phyloP scores from a whole-genome alignment of 1,284 basidiomycete species.

The Athelia sp. region DNA sequence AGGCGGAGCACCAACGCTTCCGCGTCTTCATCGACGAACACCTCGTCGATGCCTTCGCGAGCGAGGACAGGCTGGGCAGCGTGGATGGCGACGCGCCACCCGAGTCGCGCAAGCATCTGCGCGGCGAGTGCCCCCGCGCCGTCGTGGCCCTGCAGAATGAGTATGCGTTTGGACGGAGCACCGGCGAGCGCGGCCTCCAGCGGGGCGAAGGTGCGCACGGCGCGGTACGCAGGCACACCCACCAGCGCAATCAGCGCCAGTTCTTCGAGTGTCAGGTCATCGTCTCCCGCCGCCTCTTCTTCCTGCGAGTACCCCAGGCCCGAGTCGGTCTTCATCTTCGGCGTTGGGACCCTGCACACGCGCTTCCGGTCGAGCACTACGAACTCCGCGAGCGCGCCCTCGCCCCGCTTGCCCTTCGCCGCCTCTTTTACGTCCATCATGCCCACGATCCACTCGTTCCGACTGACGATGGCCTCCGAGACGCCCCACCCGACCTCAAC shows the following conservation, averaged over 20 bases:
- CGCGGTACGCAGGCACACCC: constrained; percentile 74
- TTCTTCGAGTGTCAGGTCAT: constrained; percentile 59
- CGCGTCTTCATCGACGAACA: constrained; percentile 37
- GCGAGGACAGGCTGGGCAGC: constrained; percentile 40
- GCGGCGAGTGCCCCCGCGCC: constrained; percentile 72
- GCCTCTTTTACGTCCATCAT: constrained; percentile 76
- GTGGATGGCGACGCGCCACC: constrained; percentile 68
- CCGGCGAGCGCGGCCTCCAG: constrained; percentile 31
- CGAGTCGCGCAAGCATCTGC: constrained; percentile 62
- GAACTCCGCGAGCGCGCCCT: constrained; percentile 79
- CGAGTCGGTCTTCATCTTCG: constrained; percentile 23
- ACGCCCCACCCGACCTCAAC: constrained; percentile 81
- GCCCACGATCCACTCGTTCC: constrained; percentile 83
- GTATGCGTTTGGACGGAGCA: constrained; percentile 12
- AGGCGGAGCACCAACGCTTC: constrained; percentile 51
- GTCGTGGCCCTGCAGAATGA: constrained; percentile 74
- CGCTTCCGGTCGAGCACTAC: constrained; percentile 75
- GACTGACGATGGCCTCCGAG: constrained; percentile 51
- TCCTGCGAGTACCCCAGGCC: background rate
- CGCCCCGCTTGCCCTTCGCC: too few species aligned
- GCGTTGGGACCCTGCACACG: constrained; percentile 67
- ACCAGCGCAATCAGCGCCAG: constrained; percentile 74
- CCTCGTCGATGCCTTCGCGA: constrained; percentile 10
- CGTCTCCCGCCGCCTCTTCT: constrained; percentile 9
- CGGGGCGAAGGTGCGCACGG: constrained; percentile 51